Base-by-base conservation (phyloP, 169 alveolate species). In the Pseudocohnilembus persalinus region DNA sequence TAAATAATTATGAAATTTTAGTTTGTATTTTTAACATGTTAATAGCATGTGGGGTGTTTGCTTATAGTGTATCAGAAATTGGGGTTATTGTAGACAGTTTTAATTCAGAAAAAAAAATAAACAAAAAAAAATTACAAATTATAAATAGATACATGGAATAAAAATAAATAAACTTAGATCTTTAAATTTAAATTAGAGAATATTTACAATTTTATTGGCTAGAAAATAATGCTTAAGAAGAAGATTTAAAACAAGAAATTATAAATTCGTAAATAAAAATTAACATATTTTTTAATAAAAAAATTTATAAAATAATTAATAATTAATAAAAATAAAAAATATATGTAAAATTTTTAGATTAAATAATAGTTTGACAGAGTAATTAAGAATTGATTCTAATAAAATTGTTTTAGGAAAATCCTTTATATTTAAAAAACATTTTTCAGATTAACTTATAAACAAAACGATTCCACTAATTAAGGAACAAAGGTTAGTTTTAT, bases 41-140 rank as follows among this genome's bases (percentile, higher is more conserved):
- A 0, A 49, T 79, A 29, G 76, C 84, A 49, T 79, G 84, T 64
- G 84, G 84, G 29, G 84, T 79, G 1, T 79, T 79, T 28, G 84
- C 74, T 63, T 79, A 79, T 63, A 49, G 84, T 79, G 68, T 79
- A 20, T 34, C 35, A 1, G 35, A 34, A 0, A 79, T 79, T 0
- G 84, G 84, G n/a, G 64, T 79, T 68, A 79, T 79, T 49, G 28
- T 79, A n/a, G 64, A 29, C 64, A 73, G 49, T 30, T 79, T 79
- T 29, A 49, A 27, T n/a, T 49, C 63, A 30, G 64, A 73, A 79
- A 73, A 79, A 31, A 79, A 79, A 30, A 35, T 49, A 27, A 79
- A 49, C 24, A 49, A 79, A 29, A 76, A 79, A n/a, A 79, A 79
- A 16, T n/a, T 79, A 29, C 63, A 26, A 34, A 64, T 49, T 1